Percentiles rank a stretch among this genome's conserved stretches.
Evolutionary conservation across 495 filamentous ascomycete genomes (phyloP).

Genomic region (Oleoguttula mirabilis): DNA sequence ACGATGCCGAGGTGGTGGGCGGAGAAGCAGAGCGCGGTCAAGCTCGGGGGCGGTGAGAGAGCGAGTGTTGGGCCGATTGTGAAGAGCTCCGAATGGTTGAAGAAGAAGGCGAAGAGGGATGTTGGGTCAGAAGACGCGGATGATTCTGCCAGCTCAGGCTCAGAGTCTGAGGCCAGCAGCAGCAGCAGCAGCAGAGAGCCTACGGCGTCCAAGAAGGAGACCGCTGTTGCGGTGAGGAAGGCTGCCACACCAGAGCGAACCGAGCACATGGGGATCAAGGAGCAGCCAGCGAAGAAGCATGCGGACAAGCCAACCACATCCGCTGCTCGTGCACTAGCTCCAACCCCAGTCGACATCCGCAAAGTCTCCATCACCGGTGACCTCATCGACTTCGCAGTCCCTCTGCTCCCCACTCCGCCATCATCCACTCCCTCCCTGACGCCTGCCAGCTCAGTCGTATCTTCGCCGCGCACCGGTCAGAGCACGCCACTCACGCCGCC

Average conservation of each 20-base stretch:
- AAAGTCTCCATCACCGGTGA: conserved; percentile 9
- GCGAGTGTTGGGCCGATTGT: background rate
- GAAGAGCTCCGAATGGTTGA: background rate
- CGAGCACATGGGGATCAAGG: no score
- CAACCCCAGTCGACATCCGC: conserved; percentile 5
- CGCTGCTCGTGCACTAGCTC: background rate
- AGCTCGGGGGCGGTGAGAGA: background rate
- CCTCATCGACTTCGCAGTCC: conserved; percentile 18
- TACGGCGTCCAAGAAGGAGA: no score
- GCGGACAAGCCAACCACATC: background rate
- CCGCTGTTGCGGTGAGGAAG: background rate
- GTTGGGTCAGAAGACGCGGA: background rate
- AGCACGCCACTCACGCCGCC: background rate
- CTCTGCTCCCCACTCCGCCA: conserved; percentile 4
- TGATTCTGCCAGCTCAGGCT: background rate
- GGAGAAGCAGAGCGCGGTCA: conserved; percentile 29
- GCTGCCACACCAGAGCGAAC: background rate
- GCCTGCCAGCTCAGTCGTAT: background rate
- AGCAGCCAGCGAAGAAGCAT: background rate
- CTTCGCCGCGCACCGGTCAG: background rate
- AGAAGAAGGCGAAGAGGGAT: background rate
- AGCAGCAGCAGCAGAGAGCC: no score
- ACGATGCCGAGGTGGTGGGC: conserved; percentile 46
- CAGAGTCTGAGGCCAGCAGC: background rate
- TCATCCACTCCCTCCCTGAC: conserved; percentile 1